Conservation (phyloP, 768 basidiomycete species). For the Tricholoma hemisulphureum region DNA sequence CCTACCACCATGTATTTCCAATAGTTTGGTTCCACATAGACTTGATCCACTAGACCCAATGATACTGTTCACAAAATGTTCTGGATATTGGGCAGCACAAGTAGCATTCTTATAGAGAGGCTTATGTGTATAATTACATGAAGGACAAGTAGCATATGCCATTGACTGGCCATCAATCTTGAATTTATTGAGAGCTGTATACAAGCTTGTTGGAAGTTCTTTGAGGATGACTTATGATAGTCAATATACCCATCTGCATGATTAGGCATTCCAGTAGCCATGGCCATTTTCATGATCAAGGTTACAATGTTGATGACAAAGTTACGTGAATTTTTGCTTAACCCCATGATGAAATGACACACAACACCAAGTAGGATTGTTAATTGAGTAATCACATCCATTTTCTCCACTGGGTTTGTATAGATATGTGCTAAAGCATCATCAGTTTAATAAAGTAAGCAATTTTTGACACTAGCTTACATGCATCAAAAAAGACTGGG, state of each 20-base stretch:
- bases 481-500: conserved; percentile 12
- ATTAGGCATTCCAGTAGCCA: background rate
- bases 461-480: conserved; percentile 17
- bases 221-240: conserved; percentile 7
- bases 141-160: conserved; percentile 16
- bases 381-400: background rate
- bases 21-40: background rate
- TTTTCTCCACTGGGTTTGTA: background rate
- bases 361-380: background rate
- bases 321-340: background rate
- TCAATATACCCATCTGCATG: conserved; percentile 17
- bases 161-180: conserved; percentile 11
- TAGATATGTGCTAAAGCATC: background rate
- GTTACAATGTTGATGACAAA: background rate
- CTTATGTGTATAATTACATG: conserved; percentile 13
- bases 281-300: background rate
- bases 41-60: background rate
- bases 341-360: background rate
- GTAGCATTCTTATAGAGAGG: conserved; percentile 5
- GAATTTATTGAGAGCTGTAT: conserved; percentile 10
- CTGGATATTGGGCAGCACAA: conserved; percentile 4
- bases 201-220: conserved; percentile 18
- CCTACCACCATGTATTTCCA: conserved; percentile 27
- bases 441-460: background rate
- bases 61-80: background rate